Evolutionary conservation across 768 basidiomycete genomes (phyloP).

Genomic region (Russula griseocarnosa): DNA sequence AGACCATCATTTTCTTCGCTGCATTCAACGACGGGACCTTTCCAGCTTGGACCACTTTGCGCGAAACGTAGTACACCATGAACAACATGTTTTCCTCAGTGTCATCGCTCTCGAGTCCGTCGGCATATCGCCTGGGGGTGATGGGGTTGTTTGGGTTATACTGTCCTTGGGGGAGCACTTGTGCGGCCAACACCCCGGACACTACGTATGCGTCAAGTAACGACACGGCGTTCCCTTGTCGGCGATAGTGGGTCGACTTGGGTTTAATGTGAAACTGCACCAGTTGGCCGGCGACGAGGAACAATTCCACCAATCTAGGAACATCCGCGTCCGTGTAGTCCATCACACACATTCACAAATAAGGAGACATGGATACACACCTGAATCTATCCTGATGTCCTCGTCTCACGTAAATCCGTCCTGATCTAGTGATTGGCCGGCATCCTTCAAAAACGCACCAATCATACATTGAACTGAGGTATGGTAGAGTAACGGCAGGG

Average conservation of each 20-base stretch:
- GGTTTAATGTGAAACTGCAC: conserved; percentile 66
- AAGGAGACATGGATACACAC: conserved; percentile 42
- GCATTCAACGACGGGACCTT: conserved; percentile 49
- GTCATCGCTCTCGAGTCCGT: conserved; percentile 87
- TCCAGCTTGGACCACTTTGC: conserved; percentile 23
- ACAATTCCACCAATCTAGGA: conserved; percentile 60
- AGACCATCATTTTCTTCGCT: conserved; percentile 59
- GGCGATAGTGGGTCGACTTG: conserved; percentile 52
- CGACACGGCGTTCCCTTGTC: conserved; percentile 51
- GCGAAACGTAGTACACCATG: conserved; percentile 64
- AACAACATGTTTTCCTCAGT: conserved; percentile 85
- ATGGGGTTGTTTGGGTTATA: conserved; percentile 50
- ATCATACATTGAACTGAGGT: conserved; percentile 67
- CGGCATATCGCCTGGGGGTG: conserved; percentile 74
- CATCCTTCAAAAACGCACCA: conserved; percentile 87
- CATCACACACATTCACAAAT: neutral
- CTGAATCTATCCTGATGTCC: conserved; percentile 74
- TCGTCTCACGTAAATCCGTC: conserved; percentile 66
- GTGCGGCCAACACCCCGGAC: conserved; percentile 80
- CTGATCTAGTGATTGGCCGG: conserved; percentile 65
- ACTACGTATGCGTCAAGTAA: conserved; percentile 75
- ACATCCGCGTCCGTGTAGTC: neutral
- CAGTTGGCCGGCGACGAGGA: conserved; percentile 72
- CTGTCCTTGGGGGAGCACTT: conserved; percentile 59
- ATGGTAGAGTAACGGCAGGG: conserved; percentile 50